Percentiles rank a stretch among this genome's conserved stretches.
Evolutionary conservation across 2,329 filamentous ascomycete genomes (phyloP).

Genomic region (Teratosphaeriaceae sp.): DNA sequence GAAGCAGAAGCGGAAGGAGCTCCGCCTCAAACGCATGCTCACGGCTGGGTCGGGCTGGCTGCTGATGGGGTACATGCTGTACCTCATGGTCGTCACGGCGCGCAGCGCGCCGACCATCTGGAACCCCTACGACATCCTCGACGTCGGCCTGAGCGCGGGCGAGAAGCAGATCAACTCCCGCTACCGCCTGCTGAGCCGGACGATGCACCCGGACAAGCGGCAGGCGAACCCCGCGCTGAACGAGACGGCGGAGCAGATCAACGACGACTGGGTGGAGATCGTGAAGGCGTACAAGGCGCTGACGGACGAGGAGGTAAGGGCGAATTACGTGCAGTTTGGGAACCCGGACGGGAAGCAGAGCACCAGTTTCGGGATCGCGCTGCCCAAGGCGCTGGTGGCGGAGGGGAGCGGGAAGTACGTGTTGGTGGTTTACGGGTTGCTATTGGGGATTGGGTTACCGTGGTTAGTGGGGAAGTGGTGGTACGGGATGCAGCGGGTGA

Average conservation of each 20-base stretch:
- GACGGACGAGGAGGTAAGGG: constrained; percentile 93
- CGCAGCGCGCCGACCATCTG: constrained; percentile 69
- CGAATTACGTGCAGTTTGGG: constrained; percentile 93
- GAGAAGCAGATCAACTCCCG: constrained; percentile 90
- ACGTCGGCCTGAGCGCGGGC: constrained; percentile 70
- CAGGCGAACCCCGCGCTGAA: constrained; percentile 79
- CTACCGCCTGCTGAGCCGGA: constrained; percentile 80
- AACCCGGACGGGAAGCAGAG: constrained; percentile 98
- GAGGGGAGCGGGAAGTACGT: constrained; percentile 96
- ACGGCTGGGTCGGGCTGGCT: constrained; percentile 72
- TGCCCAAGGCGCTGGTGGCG: constrained; percentile 86
- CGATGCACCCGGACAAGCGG: constrained; percentile 89
- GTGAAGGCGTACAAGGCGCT: constrained; percentile 97
- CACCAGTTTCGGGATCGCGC: constrained; percentile 93
- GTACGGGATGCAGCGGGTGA: constrained; percentile 91
- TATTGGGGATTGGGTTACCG: constrained; percentile 84
- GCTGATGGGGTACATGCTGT: constrained; percentile 83
- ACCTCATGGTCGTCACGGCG: constrained; percentile 77
- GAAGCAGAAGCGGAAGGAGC: constrained; percentile 83
- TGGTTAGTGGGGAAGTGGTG: constrained; percentile 97
- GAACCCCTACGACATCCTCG: constrained; percentile 95
- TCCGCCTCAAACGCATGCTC: constrained; percentile 76
- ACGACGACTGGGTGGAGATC: constrained; percentile 85
- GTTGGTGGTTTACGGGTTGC: constrained; percentile 76
- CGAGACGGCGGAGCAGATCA: constrained; percentile 77